Percentiles rank a stretch among this genome's conserved stretches.
Conservation (phyloP, 2,329 filamentous ascomycete genomes). For the Exophiala aquamarina region DNA sequence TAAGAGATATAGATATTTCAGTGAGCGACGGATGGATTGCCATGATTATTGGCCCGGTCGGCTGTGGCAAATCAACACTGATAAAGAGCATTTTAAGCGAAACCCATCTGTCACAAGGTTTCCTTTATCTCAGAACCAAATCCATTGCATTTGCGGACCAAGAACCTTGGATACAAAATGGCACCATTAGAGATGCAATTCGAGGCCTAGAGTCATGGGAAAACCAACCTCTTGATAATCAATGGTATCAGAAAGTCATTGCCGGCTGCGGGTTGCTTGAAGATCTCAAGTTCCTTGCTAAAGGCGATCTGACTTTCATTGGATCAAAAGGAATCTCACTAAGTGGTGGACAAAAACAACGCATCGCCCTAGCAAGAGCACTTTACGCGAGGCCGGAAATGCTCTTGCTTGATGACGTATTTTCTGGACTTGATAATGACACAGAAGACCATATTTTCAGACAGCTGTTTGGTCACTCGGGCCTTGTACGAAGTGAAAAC, state of each 20-base stretch:
- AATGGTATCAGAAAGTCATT: conserved; percentile 32
- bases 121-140: conserved; percentile 16
- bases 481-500: conserved; percentile 43
- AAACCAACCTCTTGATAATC: conserved; percentile 15
- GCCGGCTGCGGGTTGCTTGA: conserved; percentile 27
- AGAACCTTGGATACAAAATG: conserved; percentile 26
- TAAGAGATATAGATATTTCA: conserved; percentile 27
- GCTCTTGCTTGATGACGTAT: conserved; percentile 52
- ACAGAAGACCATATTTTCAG: conserved; percentile 52
- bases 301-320: conserved; percentile 27
- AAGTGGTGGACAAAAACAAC: conserved; percentile 33
- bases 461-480: conserved; percentile 46
- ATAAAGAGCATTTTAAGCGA: conserved; percentile 27
- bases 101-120: conserved; percentile 17
- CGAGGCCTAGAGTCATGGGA: conserved; percentile 20
- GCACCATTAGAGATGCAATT: conserved; percentile 27
- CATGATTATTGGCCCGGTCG: conserved; percentile 31
- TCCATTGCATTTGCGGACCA: conserved; percentile 25
- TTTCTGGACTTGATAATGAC: conserved; percentile 52
- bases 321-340: conserved; percentile 29
- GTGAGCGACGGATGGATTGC: conserved; percentile 22
- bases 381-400: conserved; percentile 51
- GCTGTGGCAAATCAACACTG: conserved; percentile 28
- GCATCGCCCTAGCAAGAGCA: conserved; percentile 50
- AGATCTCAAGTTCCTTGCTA: conserved; percentile 27